Conservation (phyloP, 495 filamentous ascomycete genomes). For the Opeltia flavorubescens region DNA sequence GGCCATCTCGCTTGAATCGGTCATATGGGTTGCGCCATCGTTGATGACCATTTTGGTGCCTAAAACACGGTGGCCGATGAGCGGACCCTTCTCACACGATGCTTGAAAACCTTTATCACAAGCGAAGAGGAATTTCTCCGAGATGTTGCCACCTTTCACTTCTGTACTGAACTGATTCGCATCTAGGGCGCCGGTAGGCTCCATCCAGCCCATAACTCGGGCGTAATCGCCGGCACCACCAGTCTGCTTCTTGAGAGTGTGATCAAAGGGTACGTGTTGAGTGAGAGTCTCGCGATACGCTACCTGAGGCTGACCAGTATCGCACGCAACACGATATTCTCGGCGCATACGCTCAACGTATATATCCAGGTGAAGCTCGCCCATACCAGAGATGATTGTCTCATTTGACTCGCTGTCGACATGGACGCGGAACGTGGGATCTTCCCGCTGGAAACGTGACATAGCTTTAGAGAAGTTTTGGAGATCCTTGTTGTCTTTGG, state of each 20-base stretch:
- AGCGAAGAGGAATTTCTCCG: conserved; percentile 89
- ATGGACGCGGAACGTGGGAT: conserved; percentile 92
- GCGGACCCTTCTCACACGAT: conserved; percentile 73
- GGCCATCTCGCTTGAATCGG: conserved; percentile 95
- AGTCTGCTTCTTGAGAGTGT: conserved; percentile 88
- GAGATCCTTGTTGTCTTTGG: conserved; percentile 83
- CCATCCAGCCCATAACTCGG: conserved; percentile 83
- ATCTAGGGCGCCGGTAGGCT: conserved; percentile 59
- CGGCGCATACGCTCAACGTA: conserved; percentile 97
- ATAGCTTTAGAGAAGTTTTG: conserved; percentile 98
- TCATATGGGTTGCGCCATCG: conserved; percentile 95
- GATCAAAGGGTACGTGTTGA: conserved; percentile 67
- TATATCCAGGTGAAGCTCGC: conserved; percentile 91
- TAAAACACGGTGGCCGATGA: conserved; percentile 88
- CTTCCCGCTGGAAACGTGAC: conserved; percentile 96
- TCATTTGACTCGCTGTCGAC: conserved; percentile 83
- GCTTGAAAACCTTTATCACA: conserved; percentile 92
- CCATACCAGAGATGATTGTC: conserved; percentile 98
- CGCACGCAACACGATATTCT: conserved; percentile 91
- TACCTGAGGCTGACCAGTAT: conserved; percentile 92
- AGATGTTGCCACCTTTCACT: conserved; percentile 79
- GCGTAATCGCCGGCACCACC: conserved; percentile 95
- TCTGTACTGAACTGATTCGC: conserved; percentile 76
- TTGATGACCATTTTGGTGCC: conserved; percentile 85
- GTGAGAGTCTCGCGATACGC: conserved; percentile 94